Evolutionary conservation across 1,139 yeast species (phyloP).

Genomic region (Suhomyces chickasaworum): DNA sequence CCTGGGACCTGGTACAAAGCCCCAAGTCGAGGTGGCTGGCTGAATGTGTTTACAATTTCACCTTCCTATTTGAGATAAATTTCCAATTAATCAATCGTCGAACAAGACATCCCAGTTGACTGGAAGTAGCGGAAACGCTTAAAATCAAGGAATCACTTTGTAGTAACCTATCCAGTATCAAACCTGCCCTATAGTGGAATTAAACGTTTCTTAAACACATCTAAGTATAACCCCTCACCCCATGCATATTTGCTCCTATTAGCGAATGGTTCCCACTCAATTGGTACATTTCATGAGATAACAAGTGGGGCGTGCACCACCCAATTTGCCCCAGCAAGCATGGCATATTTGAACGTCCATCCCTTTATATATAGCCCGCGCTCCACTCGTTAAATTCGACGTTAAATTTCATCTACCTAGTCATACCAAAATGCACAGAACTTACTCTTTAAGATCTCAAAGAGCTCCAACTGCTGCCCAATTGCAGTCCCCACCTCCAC

Average conservation of each 20-base stretch:
- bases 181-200: background rate
- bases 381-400: slow-evolving; percentile 1
- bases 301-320: slow-evolving; percentile 11
- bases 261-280: slow-evolving; percentile 6
- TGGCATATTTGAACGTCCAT: slow-evolving; percentile 11
- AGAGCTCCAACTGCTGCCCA: slow-evolving; percentile 86
- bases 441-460: slow-evolving; percentile 74
- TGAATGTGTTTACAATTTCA: slow-evolving; percentile 12
- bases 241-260: slow-evolving; percentile 5
- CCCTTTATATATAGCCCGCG: slow-evolving; percentile 14
- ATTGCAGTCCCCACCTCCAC: slow-evolving; percentile 79
- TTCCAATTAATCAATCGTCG: slow-evolving; percentile 6
- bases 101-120: background rate
- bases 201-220: background rate
- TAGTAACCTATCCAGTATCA: background rate
- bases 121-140: slow-evolving; percentile 2
- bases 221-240: slow-evolving; percentile 1
- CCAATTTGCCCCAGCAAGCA: slow-evolving; percentile 13
- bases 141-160: background rate
- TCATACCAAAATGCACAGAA: slow-evolving; percentile 65
- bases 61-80: slow-evolving; percentile 15
- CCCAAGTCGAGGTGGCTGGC: slow-evolving; percentile 15
- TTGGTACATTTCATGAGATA: slow-evolving; percentile 9
- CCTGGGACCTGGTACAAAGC: slow-evolving; percentile 10
- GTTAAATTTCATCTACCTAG: slow-evolving; percentile 2